Conservation (phyloP, 257 asterid genomes). For the Cynanchum wilfordii region DNA sequence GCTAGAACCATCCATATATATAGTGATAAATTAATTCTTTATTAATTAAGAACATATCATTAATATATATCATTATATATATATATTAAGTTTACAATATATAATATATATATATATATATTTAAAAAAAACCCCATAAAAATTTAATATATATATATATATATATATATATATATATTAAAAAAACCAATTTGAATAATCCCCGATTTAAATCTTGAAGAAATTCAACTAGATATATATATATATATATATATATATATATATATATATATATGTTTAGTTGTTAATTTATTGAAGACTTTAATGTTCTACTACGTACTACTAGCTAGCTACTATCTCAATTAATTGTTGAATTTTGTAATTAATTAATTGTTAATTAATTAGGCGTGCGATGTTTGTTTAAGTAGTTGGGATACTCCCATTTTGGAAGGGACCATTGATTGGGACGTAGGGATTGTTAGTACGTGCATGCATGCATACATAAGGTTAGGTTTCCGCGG, state of each 20-base stretch:
- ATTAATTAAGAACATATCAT: no score
- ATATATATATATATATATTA: no score
- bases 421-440: constrained; percentile 27
- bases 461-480: constrained; percentile 28
- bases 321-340: neutral
- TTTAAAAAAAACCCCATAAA: no score
- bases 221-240: neutral
- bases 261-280: no score
- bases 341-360: constrained; percentile 17
- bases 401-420: constrained; percentile 32
- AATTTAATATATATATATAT: no score
- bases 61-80: no score
- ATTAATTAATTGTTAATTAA: constrained; percentile 7
- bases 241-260: no score
- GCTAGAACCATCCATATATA: neutral
- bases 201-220: neutral
- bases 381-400: constrained; percentile 38
- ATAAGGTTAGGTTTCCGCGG: neutral
- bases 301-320: constrained; percentile 2
- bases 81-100: no score
- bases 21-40: neutral
- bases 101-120: no score
- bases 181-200: no score
- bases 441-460: constrained; percentile 19
- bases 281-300: constrained; percentile 10